Evolutionary conservation across 345 rosid genomes (phyloP).

Genomic region (Erysimum cheiranthoides): DNA sequence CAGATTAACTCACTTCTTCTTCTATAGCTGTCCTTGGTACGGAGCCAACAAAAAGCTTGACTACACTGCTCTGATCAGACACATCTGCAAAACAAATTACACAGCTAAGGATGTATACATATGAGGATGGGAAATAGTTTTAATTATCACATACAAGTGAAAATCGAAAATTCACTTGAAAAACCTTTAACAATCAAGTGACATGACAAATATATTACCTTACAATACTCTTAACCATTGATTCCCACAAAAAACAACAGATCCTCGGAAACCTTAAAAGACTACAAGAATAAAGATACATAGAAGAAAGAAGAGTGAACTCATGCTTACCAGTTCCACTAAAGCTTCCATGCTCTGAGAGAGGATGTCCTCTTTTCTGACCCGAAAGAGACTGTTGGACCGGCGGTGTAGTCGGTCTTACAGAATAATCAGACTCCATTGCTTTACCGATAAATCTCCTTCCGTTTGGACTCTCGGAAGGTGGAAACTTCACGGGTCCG

Average conservation of each 20-base stretch:
- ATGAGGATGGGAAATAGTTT: slow-evolving; percentile 10
- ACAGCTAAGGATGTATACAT: slow-evolving; percentile 2
- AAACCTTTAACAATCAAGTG: background rate
- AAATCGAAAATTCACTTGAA: slow-evolving; percentile 16
- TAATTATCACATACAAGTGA: slow-evolving; percentile 20
- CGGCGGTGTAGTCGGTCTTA: slow-evolving; percentile 40
- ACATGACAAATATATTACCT: background rate
- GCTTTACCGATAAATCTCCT: slow-evolving; percentile 41
- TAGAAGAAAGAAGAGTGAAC: slow-evolving; percentile 9
- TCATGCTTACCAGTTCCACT: slow-evolving; percentile 48
- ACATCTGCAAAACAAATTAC: slow-evolving; percentile 35
- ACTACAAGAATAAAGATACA: slow-evolving; percentile 11
- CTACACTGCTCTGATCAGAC: slow-evolving; percentile 56
- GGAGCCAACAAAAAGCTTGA: slow-evolving; percentile 98
- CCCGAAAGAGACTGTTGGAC: slow-evolving; percentile 52
- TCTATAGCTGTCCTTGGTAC: slow-evolving; percentile 88
- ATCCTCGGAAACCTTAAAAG: slow-evolving; percentile 28
- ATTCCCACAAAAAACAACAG: slow-evolving; percentile 5
- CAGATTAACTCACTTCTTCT: slow-evolving; percentile 72
- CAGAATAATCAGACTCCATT: slow-evolving; percentile 42
- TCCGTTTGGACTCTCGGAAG: slow-evolving; percentile 38
- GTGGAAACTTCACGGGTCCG: slow-evolving; percentile 48
- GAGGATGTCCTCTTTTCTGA: slow-evolving; percentile 65
- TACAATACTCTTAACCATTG: background rate
- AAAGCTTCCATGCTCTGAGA: slow-evolving; percentile 57